These are phyloP conservation scores for Daldinia concentrica DNA, from an alignment of 495 filamentous ascomycete genomes.

Conservation along the genomic window DNA sequence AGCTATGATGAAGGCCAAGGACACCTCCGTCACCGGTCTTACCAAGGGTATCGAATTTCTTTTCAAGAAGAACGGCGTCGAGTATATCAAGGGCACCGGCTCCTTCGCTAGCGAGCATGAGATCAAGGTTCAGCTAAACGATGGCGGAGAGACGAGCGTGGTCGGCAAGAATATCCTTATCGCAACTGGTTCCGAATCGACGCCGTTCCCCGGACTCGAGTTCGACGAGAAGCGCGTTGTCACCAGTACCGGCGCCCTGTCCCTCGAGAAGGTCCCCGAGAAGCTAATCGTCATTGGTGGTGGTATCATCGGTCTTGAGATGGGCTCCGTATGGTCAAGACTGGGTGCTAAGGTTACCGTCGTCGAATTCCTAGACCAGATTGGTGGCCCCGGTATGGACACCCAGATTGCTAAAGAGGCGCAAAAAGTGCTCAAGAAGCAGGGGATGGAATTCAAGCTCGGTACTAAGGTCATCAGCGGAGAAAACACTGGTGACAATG, in stretches of 20 bases:
- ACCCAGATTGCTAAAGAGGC: conserved; percentile 88
- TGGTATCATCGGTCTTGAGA: conserved; percentile 98
- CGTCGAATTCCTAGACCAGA: conserved; percentile 94
- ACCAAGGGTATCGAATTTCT: conserved; percentile 98
- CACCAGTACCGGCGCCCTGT: conserved; percentile 93
- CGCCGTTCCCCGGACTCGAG: conserved; percentile 93
- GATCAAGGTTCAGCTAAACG: conserved; percentile 85
- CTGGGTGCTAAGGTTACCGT: conserved; percentile 94
- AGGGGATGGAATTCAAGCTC: conserved; percentile 98
- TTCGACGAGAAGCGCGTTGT: conserved; percentile 98
- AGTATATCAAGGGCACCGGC: conserved; percentile 93
- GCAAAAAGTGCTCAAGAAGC: conserved; percentile 93
- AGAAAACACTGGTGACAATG: conserved; percentile 75
- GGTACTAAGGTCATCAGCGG: conserved; percentile 92
- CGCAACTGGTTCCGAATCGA: conserved; percentile 91
- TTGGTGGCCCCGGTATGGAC: conserved; percentile 98
- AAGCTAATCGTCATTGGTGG: conserved; percentile 98
- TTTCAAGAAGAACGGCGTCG: conserved; percentile 98
- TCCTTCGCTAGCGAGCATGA: conserved; percentile 90
- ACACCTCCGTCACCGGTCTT: conserved; percentile 84
- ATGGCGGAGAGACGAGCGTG: conserved; percentile 86
- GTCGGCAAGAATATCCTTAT: conserved; percentile 97
- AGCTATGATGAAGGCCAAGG: conserved; percentile 98
- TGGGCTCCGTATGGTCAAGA: conserved; percentile 97
- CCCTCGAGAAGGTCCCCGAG: conserved; percentile 89